Percentiles rank a stretch among this genome's conserved stretches.
These are phyloP conservation scores for Nyssa sinensis DNA, from an alignment of 148 eudicot genomes.

Conservation along the genomic window DNA sequence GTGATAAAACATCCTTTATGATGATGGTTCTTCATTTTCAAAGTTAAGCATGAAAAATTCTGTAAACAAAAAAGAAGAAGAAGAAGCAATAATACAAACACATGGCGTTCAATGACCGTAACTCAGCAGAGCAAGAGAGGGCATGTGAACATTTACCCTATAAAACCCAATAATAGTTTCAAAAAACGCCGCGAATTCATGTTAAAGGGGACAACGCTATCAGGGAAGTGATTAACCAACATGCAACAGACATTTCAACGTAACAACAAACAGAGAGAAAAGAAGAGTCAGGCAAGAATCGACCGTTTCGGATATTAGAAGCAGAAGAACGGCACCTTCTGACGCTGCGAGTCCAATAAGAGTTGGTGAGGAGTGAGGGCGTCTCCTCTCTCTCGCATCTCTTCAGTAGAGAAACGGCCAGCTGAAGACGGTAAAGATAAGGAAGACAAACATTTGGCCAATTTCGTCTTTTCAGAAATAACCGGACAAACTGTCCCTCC, in stretches of 20 bases:
- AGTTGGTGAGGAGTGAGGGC: background rate
- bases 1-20: background rate
- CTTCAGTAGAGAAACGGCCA: background rate
- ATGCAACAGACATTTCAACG: background rate
- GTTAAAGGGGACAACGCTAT: too few species aligned
- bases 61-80: background rate
- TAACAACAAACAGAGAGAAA: background rate
- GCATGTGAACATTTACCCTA: background rate
- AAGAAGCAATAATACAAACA: slow-evolving; percentile 21
- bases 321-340: background rate
- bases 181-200: too few species aligned
- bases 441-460: background rate
- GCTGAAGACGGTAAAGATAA: slow-evolving; percentile 10
- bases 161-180: background rate
- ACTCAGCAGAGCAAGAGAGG: background rate
- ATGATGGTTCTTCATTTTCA: background rate
- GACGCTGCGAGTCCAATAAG: background rate
- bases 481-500: too few species aligned
- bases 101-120: slow-evolving; percentile 9
- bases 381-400: background rate
- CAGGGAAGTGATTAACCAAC: background rate
- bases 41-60: background rate
- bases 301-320: background rate
- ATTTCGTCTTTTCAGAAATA: background rate
- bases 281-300: background rate